Conservation (phyloP, 352 stramenopile genomes). For the Globisporangium spinosum region DNA sequence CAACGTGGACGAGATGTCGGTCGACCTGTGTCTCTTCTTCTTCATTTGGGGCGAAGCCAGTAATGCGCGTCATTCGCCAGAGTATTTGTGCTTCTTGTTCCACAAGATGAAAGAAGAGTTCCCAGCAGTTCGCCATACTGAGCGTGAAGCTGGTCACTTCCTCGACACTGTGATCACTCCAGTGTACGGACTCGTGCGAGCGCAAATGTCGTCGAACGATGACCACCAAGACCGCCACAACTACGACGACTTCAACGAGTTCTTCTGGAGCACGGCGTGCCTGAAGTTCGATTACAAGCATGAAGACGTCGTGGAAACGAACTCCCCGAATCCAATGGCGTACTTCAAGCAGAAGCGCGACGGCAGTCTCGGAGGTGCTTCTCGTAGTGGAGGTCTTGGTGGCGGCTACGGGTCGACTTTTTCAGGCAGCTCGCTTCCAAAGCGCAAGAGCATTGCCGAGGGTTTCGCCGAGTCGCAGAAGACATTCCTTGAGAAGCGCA, state of each 20-base stretch:
- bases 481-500: slow-evolving; percentile 97
- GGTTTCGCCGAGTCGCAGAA: slow-evolving; percentile 91
- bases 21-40: slow-evolving; percentile 93
- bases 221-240: slow-evolving; percentile 96
- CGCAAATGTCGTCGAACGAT: slow-evolving; percentile 85
- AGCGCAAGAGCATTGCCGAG: slow-evolving; percentile 85
- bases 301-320: slow-evolving; percentile 74
- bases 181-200: slow-evolving; percentile 87
- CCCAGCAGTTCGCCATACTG: slow-evolving; percentile 56
- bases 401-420: slow-evolving; percentile 17
- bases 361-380: slow-evolving; percentile 16
- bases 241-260: slow-evolving; percentile 99
- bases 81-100: slow-evolving; percentile 98
- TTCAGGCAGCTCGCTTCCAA: slow-evolving; percentile 31
- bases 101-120: slow-evolving; percentile 93
- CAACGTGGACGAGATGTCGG: slow-evolving; percentile 84
- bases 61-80: slow-evolving; percentile 97
- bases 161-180: slow-evolving; percentile 97
- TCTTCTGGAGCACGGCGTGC: slow-evolving; percentile 97
- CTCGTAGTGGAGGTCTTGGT: slow-evolving; percentile 23
- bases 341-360: slow-evolving; percentile 50
- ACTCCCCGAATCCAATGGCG: slow-evolving; percentile 57
- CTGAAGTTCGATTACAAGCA: slow-evolving; percentile 94
- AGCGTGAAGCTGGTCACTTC: slow-evolving; percentile 93
- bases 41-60: slow-evolving; percentile 98